Conservation (phyloP, 345 rosid genomes). For the Citrus maxima region DNA sequence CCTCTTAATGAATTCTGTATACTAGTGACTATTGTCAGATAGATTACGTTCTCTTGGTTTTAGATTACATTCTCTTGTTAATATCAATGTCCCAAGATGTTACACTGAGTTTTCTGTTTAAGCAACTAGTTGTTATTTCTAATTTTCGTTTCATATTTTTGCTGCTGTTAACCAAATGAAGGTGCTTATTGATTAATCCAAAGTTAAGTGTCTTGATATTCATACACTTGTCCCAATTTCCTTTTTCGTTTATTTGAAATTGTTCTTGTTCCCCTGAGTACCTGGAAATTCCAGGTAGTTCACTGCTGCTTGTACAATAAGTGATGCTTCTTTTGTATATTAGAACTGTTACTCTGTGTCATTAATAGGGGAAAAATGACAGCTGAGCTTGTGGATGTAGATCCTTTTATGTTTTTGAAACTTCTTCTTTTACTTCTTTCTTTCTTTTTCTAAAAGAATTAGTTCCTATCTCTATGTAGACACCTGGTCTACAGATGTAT, state of each 20-base stretch:
- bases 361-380: background rate
- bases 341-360: background rate
- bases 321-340: background rate
- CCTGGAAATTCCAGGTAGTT: background rate
- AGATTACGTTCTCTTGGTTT: background rate
- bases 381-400: background rate
- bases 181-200: background rate
- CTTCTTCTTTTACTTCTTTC: background rate
- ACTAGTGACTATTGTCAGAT: background rate
- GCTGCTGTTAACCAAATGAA: background rate
- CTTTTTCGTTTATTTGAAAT: background rate
- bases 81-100: background rate
- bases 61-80: conserved; percentile 8
- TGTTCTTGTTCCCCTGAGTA: background rate
- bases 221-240: background rate
- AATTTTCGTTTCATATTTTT: background rate
- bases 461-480: background rate
- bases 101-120: background rate
- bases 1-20: background rate
- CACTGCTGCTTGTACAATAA: background rate
- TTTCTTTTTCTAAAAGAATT: background rate
- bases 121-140: background rate
- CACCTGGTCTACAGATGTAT: background rate
- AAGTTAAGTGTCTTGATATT: background rate
- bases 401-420: background rate